phyloP scores from a whole-genome alignment of 345 rosid genomes.

The Populus davidiana region DNA sequence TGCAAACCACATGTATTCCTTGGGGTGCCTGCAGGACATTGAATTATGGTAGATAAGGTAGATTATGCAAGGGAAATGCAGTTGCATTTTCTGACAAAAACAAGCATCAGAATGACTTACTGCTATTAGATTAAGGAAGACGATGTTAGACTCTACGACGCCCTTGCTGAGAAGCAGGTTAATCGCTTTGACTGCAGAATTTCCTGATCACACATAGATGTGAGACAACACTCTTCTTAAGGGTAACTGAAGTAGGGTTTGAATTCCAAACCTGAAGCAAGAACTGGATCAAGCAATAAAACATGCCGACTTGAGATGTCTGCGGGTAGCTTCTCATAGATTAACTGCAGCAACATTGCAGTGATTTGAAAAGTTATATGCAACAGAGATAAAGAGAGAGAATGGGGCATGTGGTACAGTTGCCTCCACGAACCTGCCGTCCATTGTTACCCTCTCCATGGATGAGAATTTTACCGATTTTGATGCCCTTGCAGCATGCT shows the following conservation, averaged over 20 bases:
- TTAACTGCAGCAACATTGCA: conserved; percentile 52
- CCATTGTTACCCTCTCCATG: conserved; percentile 71
- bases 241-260: not conserved
- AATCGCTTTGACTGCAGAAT: conserved; percentile 76
- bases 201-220: conserved; percentile 40
- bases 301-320: conserved; percentile 85
- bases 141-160: conserved; percentile 72
- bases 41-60: not conserved
- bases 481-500: conserved; percentile 92
- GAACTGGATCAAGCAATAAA: conserved; percentile 79
- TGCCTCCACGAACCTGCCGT: conserved; percentile 55
- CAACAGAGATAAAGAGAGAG: not conserved
- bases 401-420: not conserved
- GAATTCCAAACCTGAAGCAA: conserved; percentile 72
- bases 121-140: conserved; percentile 90
- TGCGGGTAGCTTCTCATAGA: conserved; percentile 84
- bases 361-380: not conserved
- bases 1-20: conserved; percentile 71
- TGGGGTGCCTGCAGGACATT: conserved; percentile 68
- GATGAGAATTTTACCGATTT: conserved; percentile 84
- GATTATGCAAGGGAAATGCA: not conserved
- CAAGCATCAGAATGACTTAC: conserved; percentile 39
- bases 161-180: conserved; percentile 74
- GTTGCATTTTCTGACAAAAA: not conserved
- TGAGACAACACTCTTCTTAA: not conserved